Conservation (phyloP, 2,329 filamentous ascomycete genomes). For the Fusarium papillatum region DNA sequence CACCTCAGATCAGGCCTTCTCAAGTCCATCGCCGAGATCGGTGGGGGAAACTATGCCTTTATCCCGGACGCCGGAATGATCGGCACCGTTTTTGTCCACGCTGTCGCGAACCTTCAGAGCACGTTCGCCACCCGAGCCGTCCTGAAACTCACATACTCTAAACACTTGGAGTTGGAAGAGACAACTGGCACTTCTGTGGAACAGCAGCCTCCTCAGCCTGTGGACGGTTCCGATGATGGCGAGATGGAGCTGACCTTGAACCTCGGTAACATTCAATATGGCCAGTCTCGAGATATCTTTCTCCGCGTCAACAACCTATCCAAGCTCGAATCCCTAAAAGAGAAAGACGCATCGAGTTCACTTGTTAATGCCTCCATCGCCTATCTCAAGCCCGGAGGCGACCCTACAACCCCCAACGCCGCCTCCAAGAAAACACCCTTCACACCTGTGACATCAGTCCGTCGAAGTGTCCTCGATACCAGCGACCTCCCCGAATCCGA, state of each 20-base stretch:
- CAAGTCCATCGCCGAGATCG: slow-evolving; percentile 71
- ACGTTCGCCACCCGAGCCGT: slow-evolving; percentile 66
- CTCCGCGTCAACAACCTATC: slow-evolving; percentile 51
- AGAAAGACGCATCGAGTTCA: slow-evolving; percentile 22
- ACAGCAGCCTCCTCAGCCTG: slow-evolving; percentile 42
- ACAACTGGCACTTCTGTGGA: slow-evolving; percentile 56
- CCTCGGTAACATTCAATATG: slow-evolving; percentile 69
- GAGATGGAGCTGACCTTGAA: slow-evolving; percentile 51
- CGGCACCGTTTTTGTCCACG: slow-evolving; percentile 73
- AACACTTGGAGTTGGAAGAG: slow-evolving; percentile 53
- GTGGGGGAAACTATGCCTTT: slow-evolving; percentile 70
- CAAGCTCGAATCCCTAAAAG: slow-evolving; percentile 10
- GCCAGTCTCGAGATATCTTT: slow-evolving; percentile 71
- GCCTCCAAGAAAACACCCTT: neutral
- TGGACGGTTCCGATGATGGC: slow-evolving; percentile 24
- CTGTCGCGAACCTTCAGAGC: slow-evolving; percentile 71
- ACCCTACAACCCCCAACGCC: slow-evolving; percentile 7
- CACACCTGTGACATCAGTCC: neutral
- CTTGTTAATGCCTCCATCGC: slow-evolving; percentile 51
- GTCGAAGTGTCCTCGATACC: slow-evolving; percentile 33
- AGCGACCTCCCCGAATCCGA: slow-evolving; percentile 48
- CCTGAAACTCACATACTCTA: slow-evolving; percentile 57
- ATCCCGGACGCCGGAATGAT: slow-evolving; percentile 75
- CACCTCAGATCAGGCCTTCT: slow-evolving; percentile 60
- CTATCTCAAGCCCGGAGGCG: slow-evolving; percentile 46